Evolutionary conservation across 2,329 filamentous ascomycete species (phyloP), one percentile per base, ranked within the genome.

Genomic region (Exophiala lecanii-corni): DNA sequence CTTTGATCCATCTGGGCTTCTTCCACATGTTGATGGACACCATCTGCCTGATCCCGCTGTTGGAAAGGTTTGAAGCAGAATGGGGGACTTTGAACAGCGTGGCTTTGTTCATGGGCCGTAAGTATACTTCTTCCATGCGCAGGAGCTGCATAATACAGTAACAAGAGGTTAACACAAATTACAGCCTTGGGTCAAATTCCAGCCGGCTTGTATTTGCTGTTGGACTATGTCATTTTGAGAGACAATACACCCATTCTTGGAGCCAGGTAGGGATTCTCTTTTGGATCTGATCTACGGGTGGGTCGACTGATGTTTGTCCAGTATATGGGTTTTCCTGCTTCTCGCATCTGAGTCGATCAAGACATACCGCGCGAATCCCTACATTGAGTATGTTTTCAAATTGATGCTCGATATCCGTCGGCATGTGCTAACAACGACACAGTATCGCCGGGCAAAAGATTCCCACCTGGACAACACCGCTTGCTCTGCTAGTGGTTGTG

Each of bases 41-140:
- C 17, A 39, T 94, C 51, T 86, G 88, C 16, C 64, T 97, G 50
- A 82, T 83, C 28, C 92, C 92, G n/a, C 72, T 98, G 39, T 70
- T 98, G 63, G 91, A 96, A 66, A 79, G 89, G 49, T 98, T 97
- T 65, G 92, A 98, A 69, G 78, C 79, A 50, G 91, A 96, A 63
- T 82, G 94, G 64, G 92, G 92, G 39, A 97, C 91, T 5, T 71
- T 97, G 59, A 87, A 87, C 18, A 84, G 88, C n/a, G 63, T 94
- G 51, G 79, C 86, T 25, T 73, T 97, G 39, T 96, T 97, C 64
- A 79, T 92, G 58, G 92, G 92, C 44, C 89, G 89, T 94, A 73
- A 72, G 89, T 76, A 4, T n/a, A 15, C n/a, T 16, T 32, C n/a
- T 13, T 32, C 6, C n/a, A 32, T 13, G 5, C 25, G 6, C 5